A percentile compares a stretch with the other conserved stretches of the same genome.
These are phyloP conservation scores for Mycothermus thermophilus DNA, from an alignment of 495 filamentous ascomycete species.

Conservation along the genomic window DNA sequence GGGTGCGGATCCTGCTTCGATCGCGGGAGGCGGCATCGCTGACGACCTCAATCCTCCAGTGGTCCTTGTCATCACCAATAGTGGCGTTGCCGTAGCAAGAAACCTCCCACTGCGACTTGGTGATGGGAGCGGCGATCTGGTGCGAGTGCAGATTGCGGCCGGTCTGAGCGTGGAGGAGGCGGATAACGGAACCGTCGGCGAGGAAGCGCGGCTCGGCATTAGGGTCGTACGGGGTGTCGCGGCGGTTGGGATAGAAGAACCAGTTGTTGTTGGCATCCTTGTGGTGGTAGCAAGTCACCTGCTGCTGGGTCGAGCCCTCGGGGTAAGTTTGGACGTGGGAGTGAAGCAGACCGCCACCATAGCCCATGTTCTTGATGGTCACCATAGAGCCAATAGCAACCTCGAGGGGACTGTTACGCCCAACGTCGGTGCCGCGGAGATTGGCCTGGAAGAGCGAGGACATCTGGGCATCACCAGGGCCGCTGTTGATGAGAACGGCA, in stretches of 20 bases:
- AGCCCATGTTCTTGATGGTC: constrained; percentile 98
- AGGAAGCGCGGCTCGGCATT: constrained; percentile 57
- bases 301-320: constrained; percentile 86
- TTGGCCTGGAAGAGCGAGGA: constrained; percentile 98
- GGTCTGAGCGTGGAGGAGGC: constrained; percentile 87
- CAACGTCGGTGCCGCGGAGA: constrained; percentile 81
- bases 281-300: constrained; percentile 98
- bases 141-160: constrained; percentile 96
- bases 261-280: constrained; percentile 99
- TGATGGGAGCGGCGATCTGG: constrained; percentile 70
- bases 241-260: constrained; percentile 92
- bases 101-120: constrained; percentile 82
- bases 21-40: constrained; percentile 78
- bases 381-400: constrained; percentile 77
- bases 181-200: constrained; percentile 63
- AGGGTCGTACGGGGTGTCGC: constrained; percentile 55
- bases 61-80: constrained; percentile 95
- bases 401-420: constrained; percentile 84
- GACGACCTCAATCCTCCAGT: constrained; percentile 90
- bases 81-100: constrained; percentile 93
- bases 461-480: constrained; percentile 97
- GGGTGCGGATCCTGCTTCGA: constrained; percentile 70
- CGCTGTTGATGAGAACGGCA: constrained; percentile 80
- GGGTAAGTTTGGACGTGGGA: constrained; percentile 87
- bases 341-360: constrained; percentile 93